Percentiles rank a stretch among this genome's conserved stretches.
These are phyloP conservation scores for Claviceps sp. DNA, from an alignment of 2,329 filamentous ascomycete species.

Conservation along the genomic window DNA sequence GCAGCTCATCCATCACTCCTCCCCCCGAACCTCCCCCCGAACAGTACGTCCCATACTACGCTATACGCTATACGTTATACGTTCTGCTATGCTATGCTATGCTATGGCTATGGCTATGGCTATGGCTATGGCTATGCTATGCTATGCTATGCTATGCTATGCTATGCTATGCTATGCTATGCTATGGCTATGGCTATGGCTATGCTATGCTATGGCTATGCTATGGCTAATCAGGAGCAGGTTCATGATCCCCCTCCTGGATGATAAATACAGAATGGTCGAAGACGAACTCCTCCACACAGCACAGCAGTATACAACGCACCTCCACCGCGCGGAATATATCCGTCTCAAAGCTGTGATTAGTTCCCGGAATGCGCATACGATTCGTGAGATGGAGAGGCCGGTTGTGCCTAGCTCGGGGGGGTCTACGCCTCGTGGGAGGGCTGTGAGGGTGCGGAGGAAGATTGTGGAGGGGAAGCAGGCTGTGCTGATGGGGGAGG, in stretches of 20 bases:
- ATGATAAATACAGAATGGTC: slow-evolving; percentile 70
- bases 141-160: too few species aligned
- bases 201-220: background rate
- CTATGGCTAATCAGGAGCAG: background rate
- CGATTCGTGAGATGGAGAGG: slow-evolving; percentile 36
- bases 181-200: too few species aligned
- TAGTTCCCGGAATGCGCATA: slow-evolving; percentile 37
- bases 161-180: too few species aligned
- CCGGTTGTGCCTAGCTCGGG: slow-evolving; percentile 26
- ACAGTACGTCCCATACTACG: background rate
- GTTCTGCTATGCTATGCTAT: background rate
- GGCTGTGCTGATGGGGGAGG: slow-evolving; percentile 5
- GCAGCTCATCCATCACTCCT: too few species aligned
- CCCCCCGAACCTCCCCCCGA: too few species aligned
- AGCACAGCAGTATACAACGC: slow-evolving; percentile 56
- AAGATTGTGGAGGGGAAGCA: slow-evolving; percentile 10
- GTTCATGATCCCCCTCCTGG: slow-evolving; percentile 50
- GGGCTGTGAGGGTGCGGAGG: slow-evolving; percentile 9
- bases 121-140: too few species aligned
- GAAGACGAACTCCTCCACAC: slow-evolving; percentile 64
- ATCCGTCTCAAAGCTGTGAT: slow-evolving; percentile 48
- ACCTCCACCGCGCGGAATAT: slow-evolving; percentile 69
- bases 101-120: background rate
- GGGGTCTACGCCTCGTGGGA: slow-evolving; percentile 15
- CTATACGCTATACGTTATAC: too few species aligned